Conservation (phyloP, 2,329 filamentous ascomycete species). For the Basipetospora chlamydospora region DNA sequence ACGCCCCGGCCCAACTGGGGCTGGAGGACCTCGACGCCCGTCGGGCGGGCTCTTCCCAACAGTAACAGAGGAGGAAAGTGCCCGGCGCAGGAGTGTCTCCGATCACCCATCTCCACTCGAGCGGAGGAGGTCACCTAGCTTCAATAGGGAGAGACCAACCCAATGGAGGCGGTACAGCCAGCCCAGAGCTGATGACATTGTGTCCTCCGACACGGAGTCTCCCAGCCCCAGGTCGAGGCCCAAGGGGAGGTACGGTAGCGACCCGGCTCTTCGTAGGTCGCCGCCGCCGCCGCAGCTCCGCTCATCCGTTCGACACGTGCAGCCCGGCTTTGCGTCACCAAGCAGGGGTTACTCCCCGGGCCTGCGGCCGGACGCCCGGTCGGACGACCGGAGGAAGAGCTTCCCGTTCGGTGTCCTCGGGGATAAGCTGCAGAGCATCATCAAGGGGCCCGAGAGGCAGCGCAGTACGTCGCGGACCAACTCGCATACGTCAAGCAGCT, state of each 20-base stretch:
- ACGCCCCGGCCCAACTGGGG: background rate
- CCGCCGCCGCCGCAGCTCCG: background rate
- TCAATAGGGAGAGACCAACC: conserved; percentile 12
- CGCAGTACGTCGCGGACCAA: conserved; percentile 4
- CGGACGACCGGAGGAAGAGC: conserved; percentile 4
- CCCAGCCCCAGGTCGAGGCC: background rate
- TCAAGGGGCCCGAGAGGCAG: conserved; percentile 19
- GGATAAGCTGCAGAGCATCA: conserved; percentile 26
- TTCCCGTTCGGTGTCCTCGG: conserved; percentile 10
- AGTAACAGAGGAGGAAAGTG: background rate
- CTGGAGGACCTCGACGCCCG: background rate
- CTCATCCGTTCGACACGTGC: background rate
- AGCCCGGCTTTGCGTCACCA: conserved; percentile 1
- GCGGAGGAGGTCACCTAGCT: conserved; percentile 10
- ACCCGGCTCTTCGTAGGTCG: background rate
- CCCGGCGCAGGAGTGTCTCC: conserved; percentile 35
- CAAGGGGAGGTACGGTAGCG: background rate
- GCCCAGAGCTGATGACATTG: conserved; percentile 12
- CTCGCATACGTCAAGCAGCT: background rate
- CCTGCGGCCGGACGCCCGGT: background rate
- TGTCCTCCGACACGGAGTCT: conserved; percentile 1
- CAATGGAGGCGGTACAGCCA: conserved; percentile 33
- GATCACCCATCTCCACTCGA: conserved; percentile 28
- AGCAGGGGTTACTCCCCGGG: conserved; percentile 3
- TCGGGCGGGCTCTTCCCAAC: background rate